Evolutionary conservation across 2,329 filamentous ascomycete genomes (phyloP).

Genomic region (Xylaria sp.): DNA sequence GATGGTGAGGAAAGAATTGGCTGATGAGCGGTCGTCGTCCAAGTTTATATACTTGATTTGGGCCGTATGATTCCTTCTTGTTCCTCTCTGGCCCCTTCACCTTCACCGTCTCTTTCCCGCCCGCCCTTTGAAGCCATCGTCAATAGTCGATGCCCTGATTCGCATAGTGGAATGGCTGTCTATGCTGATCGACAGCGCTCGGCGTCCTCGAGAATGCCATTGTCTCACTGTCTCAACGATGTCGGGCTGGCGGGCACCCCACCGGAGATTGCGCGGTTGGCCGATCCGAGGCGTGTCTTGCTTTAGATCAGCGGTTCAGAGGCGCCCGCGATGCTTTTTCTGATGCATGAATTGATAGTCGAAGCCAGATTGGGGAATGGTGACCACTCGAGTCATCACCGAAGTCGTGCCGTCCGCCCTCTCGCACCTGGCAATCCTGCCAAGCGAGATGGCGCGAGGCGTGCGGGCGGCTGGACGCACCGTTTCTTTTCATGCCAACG

Average conservation of each 20-base stretch:
- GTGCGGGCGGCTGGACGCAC: too few relatives aligned
- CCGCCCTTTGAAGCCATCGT: slow-evolving; percentile 6
- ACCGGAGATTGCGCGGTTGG: slow-evolving; percentile 1
- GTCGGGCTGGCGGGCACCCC: slow-evolving; percentile 21
- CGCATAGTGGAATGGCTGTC: slow-evolving; percentile 20
- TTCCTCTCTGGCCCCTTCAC: too few relatives aligned
- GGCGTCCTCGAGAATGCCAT: slow-evolving; percentile 20
- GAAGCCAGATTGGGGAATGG: slow-evolving; percentile 10
- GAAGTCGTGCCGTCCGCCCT: slow-evolving; percentile 3
- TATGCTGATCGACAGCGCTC: slow-evolving; percentile 23
- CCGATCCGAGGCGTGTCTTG: not conserved
- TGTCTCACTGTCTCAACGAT: slow-evolving; percentile 20
- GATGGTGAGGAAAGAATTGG: slow-evolving; percentile 13
- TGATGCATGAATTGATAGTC: slow-evolving; percentile 2
- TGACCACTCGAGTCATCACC: slow-evolving; percentile 14
- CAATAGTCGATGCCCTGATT: slow-evolving; percentile 11
- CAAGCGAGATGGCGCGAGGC: too few relatives aligned
- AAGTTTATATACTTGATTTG: slow-evolving; percentile 24
- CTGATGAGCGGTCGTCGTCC: slow-evolving; percentile 7
- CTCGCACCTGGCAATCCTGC: too few relatives aligned
- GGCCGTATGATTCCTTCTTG: not conserved
- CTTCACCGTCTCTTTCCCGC: slow-evolving; percentile 21
- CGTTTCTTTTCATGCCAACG: not conserved
- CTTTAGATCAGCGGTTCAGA: slow-evolving; percentile 7
- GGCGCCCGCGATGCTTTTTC: slow-evolving; percentile 13